Evolutionary conservation across 169 alveolate species (phyloP).

Genomic region (Theileria annulata): DNA sequence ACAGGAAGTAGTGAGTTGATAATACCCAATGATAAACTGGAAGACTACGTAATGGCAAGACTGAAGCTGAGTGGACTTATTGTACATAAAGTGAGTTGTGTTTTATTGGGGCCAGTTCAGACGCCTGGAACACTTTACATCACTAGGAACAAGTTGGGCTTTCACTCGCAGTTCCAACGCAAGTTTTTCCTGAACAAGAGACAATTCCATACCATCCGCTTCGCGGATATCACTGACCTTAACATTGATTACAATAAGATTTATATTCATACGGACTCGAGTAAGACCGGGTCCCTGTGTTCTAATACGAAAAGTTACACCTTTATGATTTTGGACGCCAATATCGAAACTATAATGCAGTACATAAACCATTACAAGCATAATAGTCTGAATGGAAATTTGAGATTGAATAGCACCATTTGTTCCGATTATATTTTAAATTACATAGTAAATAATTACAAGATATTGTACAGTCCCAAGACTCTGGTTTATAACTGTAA

Average conservation of each 20-base stretch:
- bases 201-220: background rate
- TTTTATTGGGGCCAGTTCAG: background rate
- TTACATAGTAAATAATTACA: background rate
- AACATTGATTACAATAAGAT: background rate
- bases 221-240: background rate
- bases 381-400: background rate
- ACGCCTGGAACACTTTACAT: slow-evolving; percentile 50
- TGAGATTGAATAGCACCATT: background rate
- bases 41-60: background rate
- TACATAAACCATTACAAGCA: background rate
- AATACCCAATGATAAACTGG: background rate
- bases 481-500: background rate
- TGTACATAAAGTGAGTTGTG: background rate
- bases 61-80: background rate
- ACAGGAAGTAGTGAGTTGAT: background rate
- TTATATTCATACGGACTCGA: background rate
- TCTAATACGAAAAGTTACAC: background rate
- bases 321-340: background rate
- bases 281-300: background rate
- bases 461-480: background rate
- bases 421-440: background rate
- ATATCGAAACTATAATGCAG: background rate
- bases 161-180: slow-evolving; percentile 31
- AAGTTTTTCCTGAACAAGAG: background rate
- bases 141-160: slow-evolving; percentile 47